Conservation (phyloP, 2,329 filamentous ascomycete genomes). For the Sporothrix euskadiensis region DNA sequence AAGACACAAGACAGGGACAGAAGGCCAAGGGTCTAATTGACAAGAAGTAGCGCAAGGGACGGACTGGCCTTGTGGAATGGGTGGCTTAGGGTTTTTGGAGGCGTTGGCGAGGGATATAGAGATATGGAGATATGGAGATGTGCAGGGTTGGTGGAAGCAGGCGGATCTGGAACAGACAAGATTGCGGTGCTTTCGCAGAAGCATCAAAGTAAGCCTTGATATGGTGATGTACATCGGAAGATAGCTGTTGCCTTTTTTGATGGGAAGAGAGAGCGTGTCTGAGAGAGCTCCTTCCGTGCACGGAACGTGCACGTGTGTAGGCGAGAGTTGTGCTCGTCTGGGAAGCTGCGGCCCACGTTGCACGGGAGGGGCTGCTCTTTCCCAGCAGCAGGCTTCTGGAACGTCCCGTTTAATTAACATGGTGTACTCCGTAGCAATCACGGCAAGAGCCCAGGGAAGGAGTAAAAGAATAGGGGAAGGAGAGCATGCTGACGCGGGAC, state of each 20-base stretch:
- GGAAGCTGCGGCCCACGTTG: conserved; percentile 20
- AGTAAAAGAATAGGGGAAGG: not conserved
- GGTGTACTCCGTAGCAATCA: not conserved
- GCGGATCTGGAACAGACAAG: conserved; percentile 7
- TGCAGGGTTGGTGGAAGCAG: not conserved
- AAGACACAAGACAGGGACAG: not conserved
- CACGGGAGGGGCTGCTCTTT: conserved; percentile 13
- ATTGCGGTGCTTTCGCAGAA: not conserved
- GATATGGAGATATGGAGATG: conserved; percentile 5
- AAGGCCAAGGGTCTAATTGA: not conserved
- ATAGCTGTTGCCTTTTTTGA: not conserved
- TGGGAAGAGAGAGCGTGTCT: not conserved
- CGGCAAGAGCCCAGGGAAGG: conserved; percentile 1
- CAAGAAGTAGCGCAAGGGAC: conserved; percentile 11
- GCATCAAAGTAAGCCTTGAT: not conserved
- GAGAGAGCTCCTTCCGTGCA: conserved; percentile 3
- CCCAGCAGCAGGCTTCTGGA: conserved; percentile 18
- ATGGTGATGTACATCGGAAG: not conserved
- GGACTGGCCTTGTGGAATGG: conserved; percentile 11
- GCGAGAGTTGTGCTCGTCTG: conserved; percentile 13
- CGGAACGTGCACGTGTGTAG: not conserved
- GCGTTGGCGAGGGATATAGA: conserved; percentile 8
- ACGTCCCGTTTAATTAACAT: conserved; percentile 12
- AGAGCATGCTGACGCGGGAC: not conserved
- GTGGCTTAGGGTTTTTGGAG: not conserved